These are phyloP conservation scores for Verticillium isaacii DNA, from an alignment of 2,329 filamentous ascomycete species.

Conservation along the genomic window DNA sequence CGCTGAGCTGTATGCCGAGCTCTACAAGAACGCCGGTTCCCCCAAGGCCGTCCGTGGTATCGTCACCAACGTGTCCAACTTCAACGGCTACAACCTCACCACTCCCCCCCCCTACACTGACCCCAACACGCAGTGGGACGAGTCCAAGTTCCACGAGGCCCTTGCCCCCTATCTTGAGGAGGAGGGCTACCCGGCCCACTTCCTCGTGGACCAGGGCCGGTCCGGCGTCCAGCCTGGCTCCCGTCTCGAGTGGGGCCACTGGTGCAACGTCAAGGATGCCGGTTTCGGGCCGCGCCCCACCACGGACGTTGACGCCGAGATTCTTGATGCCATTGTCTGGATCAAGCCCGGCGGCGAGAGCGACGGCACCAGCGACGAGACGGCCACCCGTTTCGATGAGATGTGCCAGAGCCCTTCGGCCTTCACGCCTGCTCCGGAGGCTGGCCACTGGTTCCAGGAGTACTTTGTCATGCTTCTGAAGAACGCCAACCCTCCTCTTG, in stretches of 20 bases:
- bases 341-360: slow-evolving; percentile 48
- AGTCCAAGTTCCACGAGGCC: slow-evolving; percentile 12
- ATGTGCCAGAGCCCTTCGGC: slow-evolving; percentile 46
- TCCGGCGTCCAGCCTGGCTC: slow-evolving; percentile 41
- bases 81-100: slow-evolving; percentile 19
- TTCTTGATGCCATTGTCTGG: slow-evolving; percentile 55
- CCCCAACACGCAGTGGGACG: slow-evolving; percentile 10
- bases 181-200: slow-evolving; percentile 12
- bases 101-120: slow-evolving; percentile 19
- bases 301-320: slow-evolving; percentile 41
- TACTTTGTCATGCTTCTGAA: slow-evolving; percentile 54
- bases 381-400: slow-evolving; percentile 37
- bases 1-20: slow-evolving; percentile 19
- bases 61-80: slow-evolving; percentile 29
- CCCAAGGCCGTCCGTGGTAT: slow-evolving; percentile 28
- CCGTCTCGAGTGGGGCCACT: slow-evolving; percentile 49
- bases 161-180: slow-evolving; percentile 9
- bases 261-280: slow-evolving; percentile 53
- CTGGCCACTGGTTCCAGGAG: slow-evolving; percentile 62
- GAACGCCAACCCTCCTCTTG: slow-evolving; percentile 46
- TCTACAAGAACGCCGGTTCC: slow-evolving; percentile 26
- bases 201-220: slow-evolving; percentile 13
- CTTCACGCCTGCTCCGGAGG: slow-evolving; percentile 62
- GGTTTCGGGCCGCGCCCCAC: slow-evolving; percentile 51
- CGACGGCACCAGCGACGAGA: slow-evolving; percentile 26